Evolutionary conservation across 1,139 yeast species (phyloP).

Genomic region (Meyerozyma sp.): DNA sequence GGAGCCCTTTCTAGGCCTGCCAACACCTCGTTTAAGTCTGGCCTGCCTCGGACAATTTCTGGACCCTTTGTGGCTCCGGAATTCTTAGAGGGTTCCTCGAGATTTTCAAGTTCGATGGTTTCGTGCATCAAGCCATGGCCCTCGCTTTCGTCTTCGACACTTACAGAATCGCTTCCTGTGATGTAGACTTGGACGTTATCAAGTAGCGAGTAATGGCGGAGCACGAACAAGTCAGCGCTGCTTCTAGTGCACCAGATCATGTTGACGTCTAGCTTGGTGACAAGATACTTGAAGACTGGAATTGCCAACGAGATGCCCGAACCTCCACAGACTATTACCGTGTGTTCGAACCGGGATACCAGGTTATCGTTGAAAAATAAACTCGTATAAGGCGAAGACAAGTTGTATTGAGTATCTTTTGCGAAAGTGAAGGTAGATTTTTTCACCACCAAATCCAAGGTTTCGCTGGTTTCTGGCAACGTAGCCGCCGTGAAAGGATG

Average conservation of each 20-base stretch:
- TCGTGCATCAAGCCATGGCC: slow-evolving; percentile 16
- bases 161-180: slow-evolving; percentile 12
- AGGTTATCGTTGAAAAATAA: slow-evolving; percentile 3
- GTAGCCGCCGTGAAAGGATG: slow-evolving; percentile 35
- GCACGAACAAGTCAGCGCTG: slow-evolving; percentile 35
- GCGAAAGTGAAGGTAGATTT: slow-evolving; percentile 12
- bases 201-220: slow-evolving; percentile 29
- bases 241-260: slow-evolving; percentile 52
- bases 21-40: slow-evolving; percentile 29
- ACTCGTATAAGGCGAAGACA: neutral
- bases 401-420: neutral
- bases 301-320: slow-evolving; percentile 78
- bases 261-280: slow-evolving; percentile 7
- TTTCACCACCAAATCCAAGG: slow-evolving; percentile 23
- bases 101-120: slow-evolving; percentile 15
- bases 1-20: slow-evolving; percentile 19
- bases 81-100: slow-evolving; percentile 2
- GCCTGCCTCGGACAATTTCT: slow-evolving; percentile 28
- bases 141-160: slow-evolving; percentile 12
- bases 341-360: slow-evolving; percentile 42
- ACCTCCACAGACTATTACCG: slow-evolving; percentile 73
- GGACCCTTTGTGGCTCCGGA: slow-evolving; percentile 1
- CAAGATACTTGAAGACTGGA: slow-evolving; percentile 45
- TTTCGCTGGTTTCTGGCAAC: slow-evolving; percentile 6
- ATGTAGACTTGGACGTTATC: slow-evolving; percentile 14